Evolutionary conservation across 768 basidiomycete genomes (phyloP), one percentile per base, ranked within the genome.

Genomic region (Suillus bovinus): DNA sequence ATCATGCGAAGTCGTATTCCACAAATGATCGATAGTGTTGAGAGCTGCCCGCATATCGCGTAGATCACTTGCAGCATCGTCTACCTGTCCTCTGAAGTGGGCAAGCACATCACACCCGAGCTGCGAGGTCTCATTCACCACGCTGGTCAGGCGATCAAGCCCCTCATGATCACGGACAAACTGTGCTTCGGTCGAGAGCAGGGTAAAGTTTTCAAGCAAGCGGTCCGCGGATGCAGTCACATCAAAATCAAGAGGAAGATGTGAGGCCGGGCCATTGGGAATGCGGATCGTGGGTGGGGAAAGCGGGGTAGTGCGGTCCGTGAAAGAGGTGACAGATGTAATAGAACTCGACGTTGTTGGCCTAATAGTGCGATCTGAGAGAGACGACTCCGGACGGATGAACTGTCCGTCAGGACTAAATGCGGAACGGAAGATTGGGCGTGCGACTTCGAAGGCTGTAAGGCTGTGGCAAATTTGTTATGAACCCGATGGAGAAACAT

Each of bases 401-500:
- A 70, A 72, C 55, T 82, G 82, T 6, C 76, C 73, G 27, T 83
- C 80, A n/a, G 78, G 68, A 42, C 82, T 84, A 70, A 91, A 91
- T 2, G 83, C 85, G 20, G 69, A 67, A n/a, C 84, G 82, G 62
- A 89, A 88, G 64, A 90, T 85, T 11, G 86, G 84, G 71, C 84
- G 85, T 29, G 84, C 85, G 10, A 91, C 84, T 62, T 91, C 87
- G 39, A 85, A 67, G 17, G 90, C 82, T 9, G 88, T 91, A 38
- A 91, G 74, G 29, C 87, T 89, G 62, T 31, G 38, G 14, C 29
- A n/a, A 44, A 34, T 41, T 29, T 60, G 33, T 31, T 53, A 53
- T 59, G 65, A 59, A 41, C 14, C 38, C 9, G 17, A 27, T 34
- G 6, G 17, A 8, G 16, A 9, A 63, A 50, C 58, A 61, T 38